Conservation (phyloP, 768 basidiomycete species). For the Russula lepida region DNA sequence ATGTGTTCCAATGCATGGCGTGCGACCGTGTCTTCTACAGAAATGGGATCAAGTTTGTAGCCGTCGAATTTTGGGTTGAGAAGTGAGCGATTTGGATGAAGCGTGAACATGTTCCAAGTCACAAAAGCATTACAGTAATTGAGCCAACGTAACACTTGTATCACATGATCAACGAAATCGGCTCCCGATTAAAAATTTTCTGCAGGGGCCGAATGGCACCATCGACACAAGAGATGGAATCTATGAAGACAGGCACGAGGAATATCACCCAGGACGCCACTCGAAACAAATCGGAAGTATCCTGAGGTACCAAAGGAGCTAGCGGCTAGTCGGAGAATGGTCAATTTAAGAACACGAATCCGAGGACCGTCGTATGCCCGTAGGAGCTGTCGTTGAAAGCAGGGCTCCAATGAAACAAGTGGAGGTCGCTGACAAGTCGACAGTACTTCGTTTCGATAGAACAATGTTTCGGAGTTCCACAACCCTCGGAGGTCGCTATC, state of each 20-base stretch:
- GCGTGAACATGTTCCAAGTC: slow-evolving; percentile 10
- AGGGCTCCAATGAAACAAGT: neutral
- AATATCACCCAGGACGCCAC: neutral
- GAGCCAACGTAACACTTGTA: no score
- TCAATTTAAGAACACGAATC: neutral
- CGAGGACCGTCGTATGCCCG: neutral
- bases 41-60: slow-evolving; percentile 60
- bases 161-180: no score
- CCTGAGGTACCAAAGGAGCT: neutral
- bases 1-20: slow-evolving; percentile 40
- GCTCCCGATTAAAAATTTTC: no score
- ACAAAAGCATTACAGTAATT: no score
- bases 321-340: neutral
- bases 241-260: neutral
- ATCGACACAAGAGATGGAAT: no score
- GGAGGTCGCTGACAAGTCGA: neutral
- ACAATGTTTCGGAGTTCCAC: neutral
- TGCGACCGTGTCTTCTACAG: slow-evolving; percentile 46
- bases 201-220: no score
- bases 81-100: slow-evolving; percentile 36
- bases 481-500: neutral
- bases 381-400: neutral
- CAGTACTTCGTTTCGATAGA: neutral
- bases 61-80: slow-evolving; percentile 82
- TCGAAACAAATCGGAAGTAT: neutral